Conservation (phyloP, 805 yeast species). For the Starmerella ratchasimensis region DNA sequence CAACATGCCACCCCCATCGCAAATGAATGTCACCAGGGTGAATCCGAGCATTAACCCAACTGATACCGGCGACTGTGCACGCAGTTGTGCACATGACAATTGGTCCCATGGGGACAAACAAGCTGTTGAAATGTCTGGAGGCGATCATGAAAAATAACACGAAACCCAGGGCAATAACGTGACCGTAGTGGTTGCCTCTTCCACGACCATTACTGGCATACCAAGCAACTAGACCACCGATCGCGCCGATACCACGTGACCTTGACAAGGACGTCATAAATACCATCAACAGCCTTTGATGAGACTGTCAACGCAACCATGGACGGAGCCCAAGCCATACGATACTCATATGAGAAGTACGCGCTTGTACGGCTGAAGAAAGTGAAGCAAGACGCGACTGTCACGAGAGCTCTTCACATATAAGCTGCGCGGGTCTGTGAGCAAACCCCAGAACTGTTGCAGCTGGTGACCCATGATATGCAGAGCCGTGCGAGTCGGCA, state of each 20-base stretch:
- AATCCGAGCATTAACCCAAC: slow-evolving; percentile 20
- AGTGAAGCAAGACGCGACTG: slow-evolving; percentile 15
- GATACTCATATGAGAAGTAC: slow-evolving; percentile 18
- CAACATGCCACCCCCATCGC: slow-evolving; percentile 22
- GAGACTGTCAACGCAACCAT: slow-evolving; percentile 23
- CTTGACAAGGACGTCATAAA: slow-evolving; percentile 20
- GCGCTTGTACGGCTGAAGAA: slow-evolving; percentile 19
- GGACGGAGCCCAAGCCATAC: slow-evolving; percentile 24
- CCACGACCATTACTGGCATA: slow-evolving; percentile 25
- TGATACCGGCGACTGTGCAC: slow-evolving; percentile 21
- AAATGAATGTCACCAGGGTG: slow-evolving; percentile 8
- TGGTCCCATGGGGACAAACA: slow-evolving; percentile 22
- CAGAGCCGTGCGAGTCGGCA: slow-evolving; percentile 20
- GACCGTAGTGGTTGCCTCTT: slow-evolving; percentile 24
- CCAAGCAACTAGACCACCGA: slow-evolving; percentile 25
- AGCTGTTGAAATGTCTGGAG: slow-evolving; percentile 23
- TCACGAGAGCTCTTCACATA: slow-evolving; percentile 18
- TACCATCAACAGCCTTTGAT: slow-evolving; percentile 23
- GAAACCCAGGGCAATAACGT: slow-evolving; percentile 19
- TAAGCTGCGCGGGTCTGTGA: slow-evolving; percentile 6
- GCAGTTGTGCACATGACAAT: slow-evolving; percentile 21
- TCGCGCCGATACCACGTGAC: slow-evolving; percentile 20
- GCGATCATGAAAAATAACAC: slow-evolving; percentile 16
- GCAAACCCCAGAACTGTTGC: neutral
- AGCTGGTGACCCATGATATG: slow-evolving; percentile 18